phyloP scores from a whole-genome alignment of 2,329 filamentous ascomycete species.

The Neonectria coccinea region DNA sequence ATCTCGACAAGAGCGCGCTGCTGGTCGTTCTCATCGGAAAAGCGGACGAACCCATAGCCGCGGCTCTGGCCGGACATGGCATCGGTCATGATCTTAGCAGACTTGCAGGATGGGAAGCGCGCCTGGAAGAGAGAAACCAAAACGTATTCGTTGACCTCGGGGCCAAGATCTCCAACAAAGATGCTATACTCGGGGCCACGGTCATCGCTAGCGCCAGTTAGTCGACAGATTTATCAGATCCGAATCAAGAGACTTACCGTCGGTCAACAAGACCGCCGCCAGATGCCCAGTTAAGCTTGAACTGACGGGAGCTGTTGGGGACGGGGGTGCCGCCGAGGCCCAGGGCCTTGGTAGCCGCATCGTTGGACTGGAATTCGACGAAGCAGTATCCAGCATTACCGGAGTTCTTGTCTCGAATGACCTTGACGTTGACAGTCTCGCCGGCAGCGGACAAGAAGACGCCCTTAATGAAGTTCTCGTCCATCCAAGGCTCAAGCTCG shows the following conservation, averaged over 20 bases:
- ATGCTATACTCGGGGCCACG: conserved; percentile 96
- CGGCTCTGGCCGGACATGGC: conserved; percentile 97
- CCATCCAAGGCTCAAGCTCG: conserved; percentile 98
- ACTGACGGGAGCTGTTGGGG: conserved; percentile 92
- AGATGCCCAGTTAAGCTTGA: conserved; percentile 99
- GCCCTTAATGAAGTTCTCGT: conserved; percentile 97
- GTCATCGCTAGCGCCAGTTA: conserved; percentile 76
- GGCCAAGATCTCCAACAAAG: conserved; percentile 97
- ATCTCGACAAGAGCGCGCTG: conserved; percentile 96
- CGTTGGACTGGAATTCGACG: conserved; percentile 87
- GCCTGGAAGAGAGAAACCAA: conserved; percentile 96
- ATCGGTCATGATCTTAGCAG: conserved; percentile 99
- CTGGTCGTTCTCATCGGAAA: conserved; percentile 94
- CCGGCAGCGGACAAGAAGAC: conserved; percentile 90
- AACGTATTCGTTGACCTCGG: conserved; percentile 98
- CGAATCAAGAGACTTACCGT: conserved; percentile 67
- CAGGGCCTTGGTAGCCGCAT: conserved; percentile 92
- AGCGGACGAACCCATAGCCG: conserved; percentile 97
- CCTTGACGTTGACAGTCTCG: conserved; percentile 97
- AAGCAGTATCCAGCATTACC: conserved; percentile 99
- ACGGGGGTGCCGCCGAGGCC: conserved; percentile 88
- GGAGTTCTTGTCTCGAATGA: conserved; percentile 99
- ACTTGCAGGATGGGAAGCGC: conserved; percentile 97
- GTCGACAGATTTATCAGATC: background rate
- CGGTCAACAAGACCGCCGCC: conserved; percentile 95